Base-by-base conservation (phyloP, 2,329 filamentous ascomycete genomes). In the Ascochyta viciae-villosae region DNA sequence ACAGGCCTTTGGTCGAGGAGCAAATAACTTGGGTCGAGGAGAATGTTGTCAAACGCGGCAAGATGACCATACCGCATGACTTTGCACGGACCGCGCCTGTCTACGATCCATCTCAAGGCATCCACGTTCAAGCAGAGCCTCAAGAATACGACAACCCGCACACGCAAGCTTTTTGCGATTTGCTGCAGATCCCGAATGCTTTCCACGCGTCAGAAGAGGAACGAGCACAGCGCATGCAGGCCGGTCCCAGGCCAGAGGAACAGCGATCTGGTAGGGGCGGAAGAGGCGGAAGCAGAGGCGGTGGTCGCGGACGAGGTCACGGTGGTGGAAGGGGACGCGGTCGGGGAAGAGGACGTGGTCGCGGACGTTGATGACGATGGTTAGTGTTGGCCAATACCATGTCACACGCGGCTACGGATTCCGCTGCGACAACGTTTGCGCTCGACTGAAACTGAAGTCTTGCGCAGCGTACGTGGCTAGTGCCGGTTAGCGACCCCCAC, bases 111-210 rank as follows among this genome's bases (percentile, higher is more conserved):
- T 77, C 80, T 0, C 77, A 82, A 6, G 84, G 87, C 0, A 84
- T 88, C 61, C 81, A 79, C 23, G 84, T 86, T 0, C 67, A 80
- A 0, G 80, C 87, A n/a, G 84, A 87, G 72, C 91, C 92, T 1
- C 79, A 81, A 1, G 93, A 97, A 76, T 94, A 94, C 72, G 91
- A 87, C 4, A 98, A 95, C 70, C 88, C 89, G 12, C 94, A 98
- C 77, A 98, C 92, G 6, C 81, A 80, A n/a, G 77, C 81, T 3
- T 98, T 94, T 71, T 99, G 95, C 75, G 80, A 87, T 52, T 77
- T 98, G 51, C 67, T 98, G 1, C 87, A 84, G 8, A 87, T 99
- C 31, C 78, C 85, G 6, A 96, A 98, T 72, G 81, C 87, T 9
- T 96, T 88, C 80, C 82, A 89, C 65, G 85, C 89, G 2, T 86